A percentile compares a stretch with the other conserved stretches of the same genome.
phyloP scores from a whole-genome alignment of 768 basidiomycete species.

The Suillus bovinus region DNA sequence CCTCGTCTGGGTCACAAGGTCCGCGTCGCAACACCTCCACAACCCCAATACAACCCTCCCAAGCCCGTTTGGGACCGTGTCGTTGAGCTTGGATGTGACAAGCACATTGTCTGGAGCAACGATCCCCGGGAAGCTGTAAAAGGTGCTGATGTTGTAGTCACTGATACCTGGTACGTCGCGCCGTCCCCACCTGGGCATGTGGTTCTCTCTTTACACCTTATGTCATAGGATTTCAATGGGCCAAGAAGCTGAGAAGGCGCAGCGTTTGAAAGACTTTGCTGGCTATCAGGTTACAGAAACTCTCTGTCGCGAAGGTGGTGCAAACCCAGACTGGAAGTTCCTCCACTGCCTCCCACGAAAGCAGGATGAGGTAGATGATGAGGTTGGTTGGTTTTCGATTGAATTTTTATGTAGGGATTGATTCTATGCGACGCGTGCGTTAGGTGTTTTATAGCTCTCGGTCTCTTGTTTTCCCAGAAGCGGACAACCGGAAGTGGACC shows the following conservation, averaged over 20 bases:
- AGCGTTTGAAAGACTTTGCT: slow-evolving; percentile 80
- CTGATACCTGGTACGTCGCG: slow-evolving; percentile 84
- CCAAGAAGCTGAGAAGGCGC: slow-evolving; percentile 90
- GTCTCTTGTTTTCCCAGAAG: slow-evolving; percentile 89
- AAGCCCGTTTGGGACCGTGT: slow-evolving; percentile 80
- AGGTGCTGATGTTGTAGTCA: slow-evolving; percentile 92
- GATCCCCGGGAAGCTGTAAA: slow-evolving; percentile 87
- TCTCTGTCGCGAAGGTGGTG: slow-evolving; percentile 78
- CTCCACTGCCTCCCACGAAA: slow-evolving; percentile 96
- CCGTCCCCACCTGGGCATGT: too few species aligned
- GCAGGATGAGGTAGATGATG: slow-evolving; percentile 91
- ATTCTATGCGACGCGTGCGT: slow-evolving; percentile 8
- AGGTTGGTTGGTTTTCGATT: slow-evolving; percentile 59
- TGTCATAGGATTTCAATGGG: slow-evolving; percentile 94
- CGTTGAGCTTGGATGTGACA: slow-evolving; percentile 69
- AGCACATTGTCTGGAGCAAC: slow-evolving; percentile 68
- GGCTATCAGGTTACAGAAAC: slow-evolving; percentile 95
- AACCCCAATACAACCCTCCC: slow-evolving; percentile 64
- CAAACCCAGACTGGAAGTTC: slow-evolving; percentile 89
- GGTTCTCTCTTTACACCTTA: neutral
- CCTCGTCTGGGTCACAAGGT: slow-evolving; percentile 89
- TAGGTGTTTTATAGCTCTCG: slow-evolving; percentile 93
- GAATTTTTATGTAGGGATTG: neutral
- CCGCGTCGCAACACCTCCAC: slow-evolving; percentile 77
- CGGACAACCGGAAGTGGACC: slow-evolving; percentile 97